Percentiles rank a stretch among this genome's conserved stretches.
Evolutionary conservation across 768 basidiomycete species (phyloP).

Genomic region (Pisolithus orientalis): DNA sequence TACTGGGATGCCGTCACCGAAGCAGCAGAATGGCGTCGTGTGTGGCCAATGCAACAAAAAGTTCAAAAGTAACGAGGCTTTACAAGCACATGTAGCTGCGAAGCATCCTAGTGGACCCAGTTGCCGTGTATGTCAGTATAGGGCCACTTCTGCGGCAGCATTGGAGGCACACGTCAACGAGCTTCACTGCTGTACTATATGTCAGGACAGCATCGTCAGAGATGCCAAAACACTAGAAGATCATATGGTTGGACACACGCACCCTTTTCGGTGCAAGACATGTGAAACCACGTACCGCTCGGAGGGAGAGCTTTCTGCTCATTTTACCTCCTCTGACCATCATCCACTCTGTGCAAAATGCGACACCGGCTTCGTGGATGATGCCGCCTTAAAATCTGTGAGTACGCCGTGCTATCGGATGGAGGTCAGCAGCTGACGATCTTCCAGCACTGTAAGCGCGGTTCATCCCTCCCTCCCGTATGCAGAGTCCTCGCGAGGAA

Average conservation of each 20-base stretch:
- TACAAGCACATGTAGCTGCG: slow-evolving; percentile 19
- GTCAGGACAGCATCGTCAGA: slow-evolving; percentile 25
- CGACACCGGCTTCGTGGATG: slow-evolving; percentile 30
- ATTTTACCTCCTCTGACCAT: slow-evolving; percentile 31
- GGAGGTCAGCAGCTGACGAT: slow-evolving; percentile 5
- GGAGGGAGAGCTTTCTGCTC: slow-evolving; percentile 31
- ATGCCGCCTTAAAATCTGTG: slow-evolving; percentile 24
- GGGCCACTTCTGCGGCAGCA: slow-evolving; percentile 14
- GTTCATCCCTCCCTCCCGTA: slow-evolving; percentile 10
- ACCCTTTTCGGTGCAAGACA: slow-evolving; percentile 19
- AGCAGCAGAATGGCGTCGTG: slow-evolving; percentile 1
- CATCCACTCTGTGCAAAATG: slow-evolving; percentile 35
- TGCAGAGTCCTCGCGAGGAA: neutral
- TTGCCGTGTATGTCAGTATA: slow-evolving; percentile 21
- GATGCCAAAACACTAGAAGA: slow-evolving; percentile 21
- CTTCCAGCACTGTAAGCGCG: slow-evolving; percentile 14
- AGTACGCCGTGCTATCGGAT: slow-evolving; percentile 6
- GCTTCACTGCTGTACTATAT: slow-evolving; percentile 20
- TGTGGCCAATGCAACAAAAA: slow-evolving; percentile 20
- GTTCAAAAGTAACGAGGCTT: slow-evolving; percentile 14
- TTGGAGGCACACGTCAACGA: slow-evolving; percentile 24
- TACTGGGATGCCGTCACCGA: slow-evolving; percentile 5
- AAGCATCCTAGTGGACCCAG: slow-evolving; percentile 16
- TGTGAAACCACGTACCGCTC: slow-evolving; percentile 27
- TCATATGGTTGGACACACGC: slow-evolving; percentile 23